Evolutionary conservation across 352 stramenopile species (phyloP), one percentile per base, ranked within the genome.

Genomic region (Pythium graminicola): DNA sequence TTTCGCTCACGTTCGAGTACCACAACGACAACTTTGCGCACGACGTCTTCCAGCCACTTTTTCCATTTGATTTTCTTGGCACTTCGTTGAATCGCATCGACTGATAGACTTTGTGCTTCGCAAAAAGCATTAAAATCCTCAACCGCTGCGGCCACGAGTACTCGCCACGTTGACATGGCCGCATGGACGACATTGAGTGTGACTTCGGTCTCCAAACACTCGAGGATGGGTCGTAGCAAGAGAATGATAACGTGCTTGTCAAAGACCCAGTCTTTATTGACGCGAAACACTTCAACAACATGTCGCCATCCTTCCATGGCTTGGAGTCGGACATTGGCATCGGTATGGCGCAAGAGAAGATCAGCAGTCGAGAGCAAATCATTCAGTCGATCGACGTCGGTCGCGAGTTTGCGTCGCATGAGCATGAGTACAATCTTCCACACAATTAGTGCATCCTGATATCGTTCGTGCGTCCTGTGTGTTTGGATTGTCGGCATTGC

Each of bases 351-450:
- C 64, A 86, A 72, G 27, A 62, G 76, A 11, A 59, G 64, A 29
- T 89, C 78, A 1, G 75, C 67, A 8, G 85, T 61, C 43, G 82
- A 79, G 31, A 89, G 45, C 14, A 86, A 57, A 1, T 67, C 45
- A 32, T 81, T 85, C 16, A 89, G 44, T 45, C 72, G 64, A 16
- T 26, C 61, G 11, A 85, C 46, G 46, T 86, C 65, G 16, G 42
- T 53, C 16, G 65, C 65, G 20, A 86, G 64, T 6, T 20, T 62
- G 14, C 55, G 64, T 32, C 65, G 67, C 51, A 86, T 60, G 29
- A 86, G 45, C 9, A 64, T n/a, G 24, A 89, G 27, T 23, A 69
- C 68, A 28, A 89, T 45, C n/a, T 65, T 69, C 78, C 78, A 89
- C 43, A 86, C 31, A 40, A 53, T 41, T 20, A 89, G 48, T 14